phyloP scores from a whole-genome alignment of 1,284 basidiomycete species.

The Cryptococcus sp. region DNA sequence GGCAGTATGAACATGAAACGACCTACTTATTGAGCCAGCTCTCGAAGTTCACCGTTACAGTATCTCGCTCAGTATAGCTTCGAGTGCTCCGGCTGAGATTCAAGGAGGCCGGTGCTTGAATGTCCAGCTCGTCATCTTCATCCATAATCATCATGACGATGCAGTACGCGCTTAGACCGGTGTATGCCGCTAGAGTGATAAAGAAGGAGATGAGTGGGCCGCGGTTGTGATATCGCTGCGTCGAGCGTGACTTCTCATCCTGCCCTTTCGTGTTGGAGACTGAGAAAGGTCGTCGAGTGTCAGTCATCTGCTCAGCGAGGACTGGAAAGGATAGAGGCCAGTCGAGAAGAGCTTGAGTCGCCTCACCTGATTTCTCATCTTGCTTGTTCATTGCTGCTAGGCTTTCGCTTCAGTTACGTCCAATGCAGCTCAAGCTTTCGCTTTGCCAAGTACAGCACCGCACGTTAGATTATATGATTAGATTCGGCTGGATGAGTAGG shows the following conservation, averaged over 20 bases:
- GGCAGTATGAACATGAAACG: background rate
- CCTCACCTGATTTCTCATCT: too few species aligned
- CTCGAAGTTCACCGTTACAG: background rate
- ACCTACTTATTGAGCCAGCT: conserved; percentile 10
- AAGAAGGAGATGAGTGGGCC: conserved; percentile 10
- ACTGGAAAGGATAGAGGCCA: too few species aligned
- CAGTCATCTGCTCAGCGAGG: background rate
- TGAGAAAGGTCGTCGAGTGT: background rate
- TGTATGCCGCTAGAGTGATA: conserved; percentile 1
- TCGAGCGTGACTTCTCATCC: background rate
- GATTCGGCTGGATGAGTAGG: too few species aligned
- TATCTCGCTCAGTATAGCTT: background rate
- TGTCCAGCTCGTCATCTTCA: conserved; percentile 4
- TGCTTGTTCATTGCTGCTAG: too few species aligned
- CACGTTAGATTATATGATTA: too few species aligned
- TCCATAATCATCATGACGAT: conserved; percentile 1
- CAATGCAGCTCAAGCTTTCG: too few species aligned
- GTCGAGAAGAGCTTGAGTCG: too few species aligned
- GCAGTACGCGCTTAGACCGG: conserved; percentile 5
- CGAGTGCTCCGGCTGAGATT: background rate
- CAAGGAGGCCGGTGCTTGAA: background rate
- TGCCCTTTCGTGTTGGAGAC: background rate
- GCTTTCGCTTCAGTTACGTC: too few species aligned
- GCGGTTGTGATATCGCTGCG: conserved; percentile 9
- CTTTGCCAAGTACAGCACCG: too few species aligned